A percentile compares a stretch with the other conserved stretches of the same genome.
These are phyloP conservation scores for Metschnikowia cubensis DNA, from an alignment of 805 yeast species.

Conservation along the genomic window DNA sequence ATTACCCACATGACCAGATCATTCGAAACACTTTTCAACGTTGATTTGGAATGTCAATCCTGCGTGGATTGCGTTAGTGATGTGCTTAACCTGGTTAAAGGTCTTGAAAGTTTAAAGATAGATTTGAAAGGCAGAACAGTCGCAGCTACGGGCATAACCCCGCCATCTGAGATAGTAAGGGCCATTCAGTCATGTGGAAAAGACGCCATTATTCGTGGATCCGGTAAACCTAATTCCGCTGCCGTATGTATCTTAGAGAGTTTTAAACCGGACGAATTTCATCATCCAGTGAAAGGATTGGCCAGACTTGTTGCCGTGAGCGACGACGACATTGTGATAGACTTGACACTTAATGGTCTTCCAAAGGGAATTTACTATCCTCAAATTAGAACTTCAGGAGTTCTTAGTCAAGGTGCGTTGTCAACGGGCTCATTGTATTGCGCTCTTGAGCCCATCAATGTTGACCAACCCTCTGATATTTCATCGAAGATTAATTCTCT, in stretches of 20 bases:
- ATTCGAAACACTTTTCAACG: conserved; percentile 74
- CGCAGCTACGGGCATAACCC: conserved; percentile 59
- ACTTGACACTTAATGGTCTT: conserved; percentile 73
- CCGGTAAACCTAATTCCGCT: conserved; percentile 82
- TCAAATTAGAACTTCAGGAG: conserved; percentile 65
- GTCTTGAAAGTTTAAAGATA: conserved; percentile 50
- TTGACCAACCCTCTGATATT: conserved; percentile 22
- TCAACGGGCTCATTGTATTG: conserved; percentile 55
- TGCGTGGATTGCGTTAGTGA: conserved; percentile 60
- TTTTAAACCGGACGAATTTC: conserved; percentile 45
- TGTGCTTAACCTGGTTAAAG: conserved; percentile 50
- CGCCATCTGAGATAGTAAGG: conserved; percentile 72
- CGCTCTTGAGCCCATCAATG: conserved; percentile 41
- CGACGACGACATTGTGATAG: conserved; percentile 56
- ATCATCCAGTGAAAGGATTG: conserved; percentile 73
- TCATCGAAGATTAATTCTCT: conserved; percentile 31
- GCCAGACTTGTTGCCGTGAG: conserved; percentile 76
- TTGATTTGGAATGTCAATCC: conserved; percentile 73
- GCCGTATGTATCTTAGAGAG: conserved; percentile 88
- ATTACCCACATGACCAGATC: conserved; percentile 6
- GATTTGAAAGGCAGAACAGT: conserved; percentile 61
- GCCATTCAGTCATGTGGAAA: conserved; percentile 71
- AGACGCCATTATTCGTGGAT: conserved; percentile 90
- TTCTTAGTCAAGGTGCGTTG: conserved; percentile 68
- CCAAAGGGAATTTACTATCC: conserved; percentile 66